Conservation (phyloP, 2,329 filamentous ascomycete species). For the Botrytis porri region DNA sequence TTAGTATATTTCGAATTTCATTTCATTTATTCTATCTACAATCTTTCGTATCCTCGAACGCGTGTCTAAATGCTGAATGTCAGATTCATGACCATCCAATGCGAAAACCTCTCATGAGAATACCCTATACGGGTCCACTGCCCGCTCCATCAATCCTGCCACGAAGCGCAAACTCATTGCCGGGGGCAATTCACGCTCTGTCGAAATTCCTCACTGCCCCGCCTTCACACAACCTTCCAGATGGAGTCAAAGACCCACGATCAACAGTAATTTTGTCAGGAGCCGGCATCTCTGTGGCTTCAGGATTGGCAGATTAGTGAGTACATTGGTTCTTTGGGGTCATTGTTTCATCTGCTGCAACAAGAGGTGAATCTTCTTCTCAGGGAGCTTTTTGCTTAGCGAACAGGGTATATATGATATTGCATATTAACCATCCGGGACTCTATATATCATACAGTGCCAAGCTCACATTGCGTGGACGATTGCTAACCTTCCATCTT, state of each 20-base stretch:
- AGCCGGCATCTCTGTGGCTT: constrained; percentile 89
- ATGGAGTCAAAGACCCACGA: constrained; percentile 41
- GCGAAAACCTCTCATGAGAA: constrained; percentile 74
- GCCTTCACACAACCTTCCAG: constrained; percentile 47
- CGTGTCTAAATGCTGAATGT: neutral
- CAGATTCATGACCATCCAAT: constrained; percentile 41
- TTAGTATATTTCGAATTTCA: neutral
- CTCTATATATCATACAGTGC: neutral
- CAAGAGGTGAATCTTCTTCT: neutral
- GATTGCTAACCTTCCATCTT: constrained; percentile 7
- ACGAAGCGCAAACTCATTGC: constrained; percentile 62
- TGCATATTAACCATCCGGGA: neutral
- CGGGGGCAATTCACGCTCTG: constrained; percentile 75
- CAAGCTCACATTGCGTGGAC: constrained; percentile 3
- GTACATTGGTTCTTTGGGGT: constrained; percentile 4
- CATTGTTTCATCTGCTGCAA: constrained; percentile 3
- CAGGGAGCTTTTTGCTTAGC: neutral
- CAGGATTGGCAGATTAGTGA: constrained; percentile 88
- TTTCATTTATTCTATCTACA: neutral
- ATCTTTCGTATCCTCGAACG: constrained; percentile 6
- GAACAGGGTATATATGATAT: neutral
- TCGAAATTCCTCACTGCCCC: constrained; percentile 69
- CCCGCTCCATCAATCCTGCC: constrained; percentile 75
- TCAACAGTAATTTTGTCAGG: constrained; percentile 67
- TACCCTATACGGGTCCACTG: constrained; percentile 84